Evolutionary conservation across 345 rosid genomes (phyloP).

Genomic region (Euclidium syriacum): DNA sequence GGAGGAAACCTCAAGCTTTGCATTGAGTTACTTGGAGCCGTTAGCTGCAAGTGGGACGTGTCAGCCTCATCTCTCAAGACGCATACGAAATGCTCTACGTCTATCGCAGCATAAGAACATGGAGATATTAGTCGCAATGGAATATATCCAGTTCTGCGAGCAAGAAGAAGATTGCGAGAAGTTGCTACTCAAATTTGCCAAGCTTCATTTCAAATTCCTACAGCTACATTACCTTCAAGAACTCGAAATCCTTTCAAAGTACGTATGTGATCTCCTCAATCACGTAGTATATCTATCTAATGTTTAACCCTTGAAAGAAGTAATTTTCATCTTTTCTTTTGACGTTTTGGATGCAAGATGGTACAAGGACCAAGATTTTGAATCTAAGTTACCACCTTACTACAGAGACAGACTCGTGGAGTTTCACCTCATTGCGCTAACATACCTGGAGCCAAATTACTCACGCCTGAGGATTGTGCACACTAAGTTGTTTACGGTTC

Average conservation of each 20-base stretch:
- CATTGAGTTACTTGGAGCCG: slow-evolving; percentile 1
- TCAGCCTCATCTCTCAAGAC: neutral
- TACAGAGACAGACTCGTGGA: slow-evolving; percentile 1
- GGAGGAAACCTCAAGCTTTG: slow-evolving; percentile 28
- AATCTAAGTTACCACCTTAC: slow-evolving; percentile 8
- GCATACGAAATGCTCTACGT: neutral
- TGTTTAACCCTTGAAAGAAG: neutral
- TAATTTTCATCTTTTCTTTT: too few species aligned
- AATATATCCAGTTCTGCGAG: neutral
- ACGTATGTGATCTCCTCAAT: neutral
- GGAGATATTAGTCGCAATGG: neutral
- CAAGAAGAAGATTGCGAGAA: neutral
- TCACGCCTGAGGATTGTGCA: neutral
- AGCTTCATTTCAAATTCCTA: neutral
- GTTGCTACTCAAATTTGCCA: neutral
- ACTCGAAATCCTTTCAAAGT: neutral
- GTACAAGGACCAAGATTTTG: slow-evolving; percentile 1
- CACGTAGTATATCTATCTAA: neutral
- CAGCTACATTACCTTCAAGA: slow-evolving; percentile 1
- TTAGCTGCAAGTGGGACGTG: neutral
- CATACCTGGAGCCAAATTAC: neutral
- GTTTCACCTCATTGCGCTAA: neutral
- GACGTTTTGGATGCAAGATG: slow-evolving; percentile 6
- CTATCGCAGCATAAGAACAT: neutral
- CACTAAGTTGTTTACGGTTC: neutral